Conservation (phyloP, 495 filamentous ascomycete genomes). For the Antarctomyces pellizariae region DNA sequence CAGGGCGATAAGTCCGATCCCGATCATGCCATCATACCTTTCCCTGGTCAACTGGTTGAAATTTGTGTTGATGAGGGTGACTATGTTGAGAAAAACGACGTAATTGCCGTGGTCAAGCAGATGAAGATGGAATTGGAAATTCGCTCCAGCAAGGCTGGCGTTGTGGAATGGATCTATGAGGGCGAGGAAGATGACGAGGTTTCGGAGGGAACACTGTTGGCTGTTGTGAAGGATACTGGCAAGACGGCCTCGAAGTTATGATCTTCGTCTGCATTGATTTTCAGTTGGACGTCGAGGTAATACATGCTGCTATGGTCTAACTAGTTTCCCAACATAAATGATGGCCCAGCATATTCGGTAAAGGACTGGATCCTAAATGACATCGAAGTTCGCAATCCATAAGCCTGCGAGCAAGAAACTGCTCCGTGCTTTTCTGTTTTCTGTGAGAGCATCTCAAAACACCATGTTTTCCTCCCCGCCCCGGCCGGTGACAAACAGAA, state of each 20-base stretch:
- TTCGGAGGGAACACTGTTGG: constrained; percentile 29
- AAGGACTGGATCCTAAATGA: too few relatives aligned
- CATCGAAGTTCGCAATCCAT: too few relatives aligned
- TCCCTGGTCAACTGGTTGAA: constrained; percentile 35
- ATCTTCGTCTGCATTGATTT: too few relatives aligned
- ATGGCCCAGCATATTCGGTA: too few relatives aligned
- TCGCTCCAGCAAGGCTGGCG: constrained; percentile 22
- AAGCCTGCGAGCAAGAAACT: too few relatives aligned
- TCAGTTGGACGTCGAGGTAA: too few relatives aligned
- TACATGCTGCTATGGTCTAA: too few relatives aligned
- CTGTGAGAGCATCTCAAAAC: too few relatives aligned
- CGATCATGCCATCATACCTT: constrained; percentile 30
- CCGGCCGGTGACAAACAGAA: too few relatives aligned
- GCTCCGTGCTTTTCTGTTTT: too few relatives aligned
- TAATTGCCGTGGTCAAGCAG: constrained; percentile 36
- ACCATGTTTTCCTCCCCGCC: too few relatives aligned
- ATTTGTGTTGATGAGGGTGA: constrained; percentile 30
- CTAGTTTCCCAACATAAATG: too few relatives aligned
- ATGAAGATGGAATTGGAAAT: constrained; percentile 50
- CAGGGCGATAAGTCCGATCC: constrained; percentile 26
- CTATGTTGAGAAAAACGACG: constrained; percentile 24
- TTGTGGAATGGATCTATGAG: constrained; percentile 29
- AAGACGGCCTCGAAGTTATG: neutral
- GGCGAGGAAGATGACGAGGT: constrained; percentile 36
- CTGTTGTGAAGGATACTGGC: constrained; percentile 21